phyloP scores from a whole-genome alignment of 208 protist species.

The Tritrichomonas foetus region DNA sequence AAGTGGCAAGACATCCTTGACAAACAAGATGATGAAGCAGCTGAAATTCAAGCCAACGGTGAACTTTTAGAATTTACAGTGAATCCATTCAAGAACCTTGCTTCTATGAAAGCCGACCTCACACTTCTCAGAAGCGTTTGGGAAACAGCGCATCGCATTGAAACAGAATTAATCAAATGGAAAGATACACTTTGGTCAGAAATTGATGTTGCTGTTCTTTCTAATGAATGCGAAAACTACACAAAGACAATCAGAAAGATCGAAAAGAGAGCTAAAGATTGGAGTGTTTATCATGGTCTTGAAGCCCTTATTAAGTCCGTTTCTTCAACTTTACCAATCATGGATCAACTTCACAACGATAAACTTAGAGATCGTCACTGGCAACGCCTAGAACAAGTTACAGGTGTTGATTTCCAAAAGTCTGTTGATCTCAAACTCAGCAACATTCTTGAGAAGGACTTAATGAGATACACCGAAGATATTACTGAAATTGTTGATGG shows the following conservation, averaged over 20 bases:
- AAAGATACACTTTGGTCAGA: slow-evolving; percentile 7
- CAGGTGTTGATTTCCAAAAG: slow-evolving; percentile 66
- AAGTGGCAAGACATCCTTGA: not conserved
- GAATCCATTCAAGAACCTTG: not conserved
- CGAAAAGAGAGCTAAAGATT: slow-evolving; percentile 20
- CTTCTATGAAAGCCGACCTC: not conserved
- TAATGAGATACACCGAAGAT: slow-evolving; percentile 89
- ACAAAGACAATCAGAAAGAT: not conserved
- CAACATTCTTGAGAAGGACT: slow-evolving; percentile 82
- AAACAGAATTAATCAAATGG: not conserved
- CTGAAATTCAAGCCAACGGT: slow-evolving; percentile 28
- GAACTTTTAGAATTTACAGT: slow-evolving; percentile 18
- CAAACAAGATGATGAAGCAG: not conserved
- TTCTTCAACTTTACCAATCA: slow-evolving; percentile 54
- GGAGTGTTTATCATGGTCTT: slow-evolving; percentile 40
- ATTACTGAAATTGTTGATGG: slow-evolving; percentile 90
- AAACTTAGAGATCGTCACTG: slow-evolving; percentile 88
- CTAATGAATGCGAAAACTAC: slow-evolving; percentile 14
- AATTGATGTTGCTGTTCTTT: not conserved
- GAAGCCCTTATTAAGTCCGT: slow-evolving; percentile 56
- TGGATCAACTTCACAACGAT: slow-evolving; percentile 62
- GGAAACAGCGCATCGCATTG: not conserved
- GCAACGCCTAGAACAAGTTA: slow-evolving; percentile 80
- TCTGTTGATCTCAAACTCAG: slow-evolving; percentile 76
- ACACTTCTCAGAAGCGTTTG: not conserved